Conservation (phyloP, 148 eudicot species). For the Chenopodium quinoa region DNA sequence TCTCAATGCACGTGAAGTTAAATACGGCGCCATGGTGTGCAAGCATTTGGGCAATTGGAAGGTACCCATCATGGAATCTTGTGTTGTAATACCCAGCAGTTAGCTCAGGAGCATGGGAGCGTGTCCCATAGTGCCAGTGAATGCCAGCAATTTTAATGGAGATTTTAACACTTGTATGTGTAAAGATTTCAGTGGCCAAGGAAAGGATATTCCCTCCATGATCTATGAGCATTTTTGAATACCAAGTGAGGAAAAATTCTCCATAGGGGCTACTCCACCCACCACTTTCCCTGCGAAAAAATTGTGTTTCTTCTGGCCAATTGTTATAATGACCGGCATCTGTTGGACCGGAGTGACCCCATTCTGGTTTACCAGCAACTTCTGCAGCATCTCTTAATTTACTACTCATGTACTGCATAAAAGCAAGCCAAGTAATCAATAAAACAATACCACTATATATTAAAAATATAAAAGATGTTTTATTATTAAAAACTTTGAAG, state of each 20-base stretch:
- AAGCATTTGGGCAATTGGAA: constrained; percentile 82
- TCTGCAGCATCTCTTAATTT: constrained; percentile 91
- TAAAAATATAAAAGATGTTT: too few relatives aligned
- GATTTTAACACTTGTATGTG: constrained; percentile 55
- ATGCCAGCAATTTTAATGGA: constrained; percentile 90
- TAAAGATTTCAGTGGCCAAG: constrained; percentile 50
- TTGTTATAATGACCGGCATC: constrained; percentile 93
- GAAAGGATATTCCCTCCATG: constrained; percentile 76
- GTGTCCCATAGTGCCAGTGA: constrained; percentile 96
- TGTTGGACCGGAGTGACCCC: constrained; percentile 92
- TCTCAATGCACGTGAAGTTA: constrained; percentile 95
- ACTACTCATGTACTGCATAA: constrained; percentile 74
- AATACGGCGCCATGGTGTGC: constrained; percentile 78
- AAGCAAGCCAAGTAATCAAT: not conserved
- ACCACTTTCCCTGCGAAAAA: constrained; percentile 74
- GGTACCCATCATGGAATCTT: constrained; percentile 73
- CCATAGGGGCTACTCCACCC: constrained; percentile 79
- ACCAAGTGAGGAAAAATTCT: constrained; percentile 93
- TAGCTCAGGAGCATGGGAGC: constrained; percentile 93
- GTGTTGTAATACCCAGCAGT: constrained; percentile 98
- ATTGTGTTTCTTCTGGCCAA: constrained; percentile 96
- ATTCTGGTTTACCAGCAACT: constrained; percentile 73
- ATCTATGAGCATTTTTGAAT: constrained; percentile 76
- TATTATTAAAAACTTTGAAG: too few relatives aligned
- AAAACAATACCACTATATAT: too few relatives aligned